Percentiles rank a stretch among this genome's conserved stretches.
These are phyloP conservation scores for Iberis pinnata DNA, from an alignment of 345 rosid genomes.

Conservation along the genomic window DNA sequence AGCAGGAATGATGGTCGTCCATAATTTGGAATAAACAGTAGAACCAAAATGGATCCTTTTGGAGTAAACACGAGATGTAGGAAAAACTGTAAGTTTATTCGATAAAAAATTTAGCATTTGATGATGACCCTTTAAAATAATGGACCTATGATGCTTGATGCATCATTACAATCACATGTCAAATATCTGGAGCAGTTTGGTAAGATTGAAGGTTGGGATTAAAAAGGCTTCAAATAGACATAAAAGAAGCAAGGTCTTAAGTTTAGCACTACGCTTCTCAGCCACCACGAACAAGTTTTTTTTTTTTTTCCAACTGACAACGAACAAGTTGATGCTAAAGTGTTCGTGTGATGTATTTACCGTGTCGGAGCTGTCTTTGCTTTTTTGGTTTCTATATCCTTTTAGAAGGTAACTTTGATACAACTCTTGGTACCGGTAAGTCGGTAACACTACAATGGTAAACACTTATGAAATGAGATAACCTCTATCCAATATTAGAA, in stretches of 20 bases:
- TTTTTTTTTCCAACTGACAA: too few relatives aligned
- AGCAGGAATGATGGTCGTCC: constrained; percentile 21
- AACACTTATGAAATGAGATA: too few relatives aligned
- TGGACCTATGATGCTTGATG: neutral
- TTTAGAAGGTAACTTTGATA: too few relatives aligned
- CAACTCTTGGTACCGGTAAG: too few relatives aligned
- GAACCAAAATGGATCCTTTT: constrained; percentile 15
- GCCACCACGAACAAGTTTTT: too few relatives aligned
- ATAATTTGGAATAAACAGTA: constrained; percentile 16
- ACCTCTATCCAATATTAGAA: too few relatives aligned
- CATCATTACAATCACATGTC: neutral
- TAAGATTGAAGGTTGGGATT: constrained; percentile 21
- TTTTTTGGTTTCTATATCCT: too few relatives aligned
- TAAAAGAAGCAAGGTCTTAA: neutral
- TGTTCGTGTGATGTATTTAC: constrained; percentile 45
- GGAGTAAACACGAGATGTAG: neutral
- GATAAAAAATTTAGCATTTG: constrained; percentile 30
- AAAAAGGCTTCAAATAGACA: constrained; percentile 25
- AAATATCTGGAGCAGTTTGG: neutral
- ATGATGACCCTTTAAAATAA: neutral
- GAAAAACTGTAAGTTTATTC: constrained; percentile 11
- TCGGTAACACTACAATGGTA: too few relatives aligned
- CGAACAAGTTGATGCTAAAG: neutral
- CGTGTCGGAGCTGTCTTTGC: constrained; percentile 65
- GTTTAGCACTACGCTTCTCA: neutral